These are phyloP conservation scores for Cladophialophora exuberans DNA, from an alignment of 2,329 filamentous ascomycete genomes.

Conservation along the genomic window DNA sequence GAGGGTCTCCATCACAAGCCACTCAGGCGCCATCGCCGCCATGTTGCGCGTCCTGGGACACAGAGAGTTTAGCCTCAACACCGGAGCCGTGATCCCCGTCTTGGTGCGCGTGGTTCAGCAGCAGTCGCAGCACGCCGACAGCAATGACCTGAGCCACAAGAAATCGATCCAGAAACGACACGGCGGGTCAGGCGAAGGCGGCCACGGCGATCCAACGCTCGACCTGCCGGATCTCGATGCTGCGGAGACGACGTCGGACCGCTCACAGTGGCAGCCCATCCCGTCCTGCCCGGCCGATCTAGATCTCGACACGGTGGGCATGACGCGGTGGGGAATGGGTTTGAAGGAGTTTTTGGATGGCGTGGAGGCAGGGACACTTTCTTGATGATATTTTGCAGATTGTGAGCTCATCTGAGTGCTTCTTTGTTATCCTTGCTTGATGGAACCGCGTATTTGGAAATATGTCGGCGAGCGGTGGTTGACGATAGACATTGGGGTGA, in stretches of 20 bases:
- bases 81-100: conserved; percentile 58
- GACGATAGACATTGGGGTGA: too few relatives aligned
- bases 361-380: conserved; percentile 22
- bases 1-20: conserved; percentile 60
- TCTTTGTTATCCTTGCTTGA: not conserved
- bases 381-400: conserved; percentile 22
- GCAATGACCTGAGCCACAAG: not conserved
- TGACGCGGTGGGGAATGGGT: conserved; percentile 21
- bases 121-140: not conserved
- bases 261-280: conserved; percentile 22
- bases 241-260: conserved; percentile 6
- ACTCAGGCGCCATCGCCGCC: conserved; percentile 63
- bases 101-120: conserved; percentile 50
- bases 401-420: not conserved
- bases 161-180: conserved; percentile 5
- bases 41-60: conserved; percentile 54
- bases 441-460: not conserved
- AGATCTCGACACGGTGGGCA: conserved; percentile 21
- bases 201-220: conserved; percentile 6
- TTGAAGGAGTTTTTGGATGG: conserved; percentile 23
- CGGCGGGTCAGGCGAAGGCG: conserved; percentile 22
- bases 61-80: conserved; percentile 50
- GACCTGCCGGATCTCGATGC: not conserved
- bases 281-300: conserved; percentile 24
- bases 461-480: too few relatives aligned